These are phyloP conservation scores for Oldenlandia corymbosa DNA, from an alignment of 257 asterid species.

Conservation along the genomic window DNA sequence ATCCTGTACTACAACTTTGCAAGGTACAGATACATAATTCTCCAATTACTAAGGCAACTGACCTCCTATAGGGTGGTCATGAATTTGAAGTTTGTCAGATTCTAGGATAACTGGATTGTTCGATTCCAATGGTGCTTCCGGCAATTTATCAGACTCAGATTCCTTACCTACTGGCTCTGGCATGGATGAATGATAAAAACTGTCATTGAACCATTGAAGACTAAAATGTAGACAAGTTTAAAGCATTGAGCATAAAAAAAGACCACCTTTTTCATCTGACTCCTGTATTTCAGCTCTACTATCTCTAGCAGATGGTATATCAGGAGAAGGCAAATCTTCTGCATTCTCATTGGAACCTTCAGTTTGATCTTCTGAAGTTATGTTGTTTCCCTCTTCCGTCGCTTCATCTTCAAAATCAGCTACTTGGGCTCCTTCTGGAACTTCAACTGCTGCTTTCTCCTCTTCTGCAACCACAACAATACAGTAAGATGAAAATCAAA, in stretches of 20 bases:
- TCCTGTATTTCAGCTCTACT: constrained; percentile 8
- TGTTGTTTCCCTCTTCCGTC: constrained; percentile 25
- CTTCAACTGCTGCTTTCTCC: constrained; percentile 22
- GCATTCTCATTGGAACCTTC: constrained; percentile 26
- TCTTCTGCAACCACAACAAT: constrained; percentile 21
- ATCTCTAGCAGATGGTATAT: constrained; percentile 12
- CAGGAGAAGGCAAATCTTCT: constrained; percentile 15
- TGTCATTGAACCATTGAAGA: neutral
- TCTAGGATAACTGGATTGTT: constrained; percentile 16
- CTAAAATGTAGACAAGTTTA: neutral
- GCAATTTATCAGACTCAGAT: constrained; percentile 11
- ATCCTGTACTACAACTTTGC: neutral
- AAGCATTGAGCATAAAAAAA: neutral
- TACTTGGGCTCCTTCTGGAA: constrained; percentile 16
- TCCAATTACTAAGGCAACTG: constrained; percentile 7
- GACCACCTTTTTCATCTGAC: constrained; percentile 36
- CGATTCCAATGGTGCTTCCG: constrained; percentile 23
- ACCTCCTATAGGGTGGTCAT: constrained; percentile 40
- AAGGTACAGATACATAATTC: neutral
- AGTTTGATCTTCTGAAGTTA: constrained; percentile 23
- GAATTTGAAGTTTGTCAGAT: constrained; percentile 15
- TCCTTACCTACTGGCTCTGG: constrained; percentile 13
- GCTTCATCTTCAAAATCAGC: constrained; percentile 12
- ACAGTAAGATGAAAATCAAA: neutral
- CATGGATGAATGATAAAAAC: neutral